Evolutionary conservation across 1,139 yeast species (phyloP).

Genomic region (Candida albicans): DNA sequence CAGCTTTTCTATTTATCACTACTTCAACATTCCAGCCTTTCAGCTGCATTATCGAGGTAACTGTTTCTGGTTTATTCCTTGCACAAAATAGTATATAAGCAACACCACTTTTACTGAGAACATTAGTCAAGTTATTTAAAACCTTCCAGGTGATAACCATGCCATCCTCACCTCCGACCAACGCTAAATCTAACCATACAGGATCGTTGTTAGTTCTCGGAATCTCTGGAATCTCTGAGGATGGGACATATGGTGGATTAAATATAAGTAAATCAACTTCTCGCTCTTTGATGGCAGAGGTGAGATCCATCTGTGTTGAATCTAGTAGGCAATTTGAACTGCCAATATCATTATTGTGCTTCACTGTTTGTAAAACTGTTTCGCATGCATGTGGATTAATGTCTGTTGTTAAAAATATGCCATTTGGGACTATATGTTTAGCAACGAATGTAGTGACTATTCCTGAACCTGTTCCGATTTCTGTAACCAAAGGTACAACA

Average conservation of each 20-base stretch:
- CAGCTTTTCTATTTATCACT: conserved; percentile 73
- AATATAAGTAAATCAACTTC: conserved; percentile 72
- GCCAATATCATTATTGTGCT: conserved; percentile 50
- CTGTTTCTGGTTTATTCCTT: conserved; percentile 71
- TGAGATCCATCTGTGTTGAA: conserved; percentile 57
- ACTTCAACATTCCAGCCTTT: conserved; percentile 57
- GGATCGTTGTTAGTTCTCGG: conserved; percentile 53
- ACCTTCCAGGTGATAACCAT: conserved; percentile 78
- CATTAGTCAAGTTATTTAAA: conserved; percentile 48
- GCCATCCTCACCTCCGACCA: conserved; percentile 86
- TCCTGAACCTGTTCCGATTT: conserved; percentile 92
- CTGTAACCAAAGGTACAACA: conserved; percentile 61
- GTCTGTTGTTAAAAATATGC: conserved; percentile 68
- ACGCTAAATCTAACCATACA: conserved; percentile 83
- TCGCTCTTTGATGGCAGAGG: conserved; percentile 45
- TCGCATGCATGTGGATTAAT: conserved; percentile 75
- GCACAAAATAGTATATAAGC: conserved; percentile 90
- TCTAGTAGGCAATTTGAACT: conserved; percentile 44
- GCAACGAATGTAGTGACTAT: conserved; percentile 75
- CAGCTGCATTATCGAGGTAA: conserved; percentile 47
- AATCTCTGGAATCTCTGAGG: conserved; percentile 57
- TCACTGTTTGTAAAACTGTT: conserved; percentile 52
- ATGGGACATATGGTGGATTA: conserved; percentile 97
- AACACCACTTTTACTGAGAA: conserved; percentile 56
- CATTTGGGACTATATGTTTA: conserved; percentile 48